Evolutionary conservation across 1,284 basidiomycete species (phyloP).

Genomic region (Leccinum pallidistipes): DNA sequence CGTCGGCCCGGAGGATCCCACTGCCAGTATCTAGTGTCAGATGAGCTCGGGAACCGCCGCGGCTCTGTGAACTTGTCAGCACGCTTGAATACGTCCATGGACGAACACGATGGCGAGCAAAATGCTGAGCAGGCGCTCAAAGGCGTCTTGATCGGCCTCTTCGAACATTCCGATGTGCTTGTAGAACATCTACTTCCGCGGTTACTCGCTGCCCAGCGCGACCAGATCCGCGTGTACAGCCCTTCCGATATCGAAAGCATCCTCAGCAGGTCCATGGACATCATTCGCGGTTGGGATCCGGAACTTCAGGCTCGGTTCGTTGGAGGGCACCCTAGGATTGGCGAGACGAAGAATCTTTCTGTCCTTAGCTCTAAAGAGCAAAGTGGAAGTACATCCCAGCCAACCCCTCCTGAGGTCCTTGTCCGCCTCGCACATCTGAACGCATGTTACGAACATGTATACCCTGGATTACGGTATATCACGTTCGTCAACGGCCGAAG

Average conservation of each 20-base stretch:
- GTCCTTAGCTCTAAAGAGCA: conserved; percentile 79
- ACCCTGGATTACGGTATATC: conserved; percentile 79
- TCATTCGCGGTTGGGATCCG: conserved; percentile 58
- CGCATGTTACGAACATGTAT: conserved; percentile 70
- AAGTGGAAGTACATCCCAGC: conserved; percentile 41
- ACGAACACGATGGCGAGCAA: conserved; percentile 35
- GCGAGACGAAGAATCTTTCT: conserved; percentile 74
- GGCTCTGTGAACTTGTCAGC: neutral
- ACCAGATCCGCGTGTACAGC: conserved; percentile 3
- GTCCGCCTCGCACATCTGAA: conserved; percentile 69
- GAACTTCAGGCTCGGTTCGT: conserved; percentile 69
- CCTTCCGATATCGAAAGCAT: conserved; percentile 44
- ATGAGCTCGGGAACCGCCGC: conserved; percentile 10
- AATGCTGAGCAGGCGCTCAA: conserved; percentile 34
- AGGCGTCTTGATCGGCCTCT: conserved; percentile 52
- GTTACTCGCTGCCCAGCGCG: conserved; percentile 34
- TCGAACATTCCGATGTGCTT: conserved; percentile 71
- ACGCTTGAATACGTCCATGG: conserved; percentile 9
- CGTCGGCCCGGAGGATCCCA: conserved; percentile 8
- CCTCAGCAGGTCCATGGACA: conserved; percentile 56
- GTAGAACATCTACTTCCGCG: conserved; percentile 55
- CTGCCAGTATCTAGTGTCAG: neutral
- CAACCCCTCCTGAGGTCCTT: conserved; percentile 67
- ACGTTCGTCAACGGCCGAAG: conserved; percentile 89
- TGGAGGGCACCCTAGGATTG: conserved; percentile 85